These are phyloP conservation scores for Venturia effusa DNA, from an alignment of 2,329 filamentous ascomycete species.

Conservation along the genomic window DNA sequence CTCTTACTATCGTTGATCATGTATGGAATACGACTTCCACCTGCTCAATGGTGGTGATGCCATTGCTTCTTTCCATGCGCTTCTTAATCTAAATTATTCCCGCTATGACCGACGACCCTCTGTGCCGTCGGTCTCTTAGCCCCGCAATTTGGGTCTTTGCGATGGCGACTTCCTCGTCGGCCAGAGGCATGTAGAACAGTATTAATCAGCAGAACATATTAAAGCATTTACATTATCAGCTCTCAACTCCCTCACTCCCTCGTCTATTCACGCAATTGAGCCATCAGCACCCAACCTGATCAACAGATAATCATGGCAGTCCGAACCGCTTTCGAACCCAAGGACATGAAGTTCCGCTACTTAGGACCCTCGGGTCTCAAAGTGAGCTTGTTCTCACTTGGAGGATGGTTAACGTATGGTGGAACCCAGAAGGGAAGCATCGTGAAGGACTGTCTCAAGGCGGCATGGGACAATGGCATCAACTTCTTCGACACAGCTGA, in stretches of 20 bases:
- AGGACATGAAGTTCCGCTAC: constrained; percentile 37
- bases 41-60: too few relatives aligned
- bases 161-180: too few relatives aligned
- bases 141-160: neutral
- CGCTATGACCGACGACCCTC: too few relatives aligned
- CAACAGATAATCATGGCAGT: constrained; percentile 11
- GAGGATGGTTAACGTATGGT: constrained; percentile 37
- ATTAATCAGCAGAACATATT: neutral
- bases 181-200: neutral
- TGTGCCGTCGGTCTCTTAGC: neutral
- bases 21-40: too few relatives aligned
- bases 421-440: constrained; percentile 39
- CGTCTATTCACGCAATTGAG: neutral
- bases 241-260: neutral
- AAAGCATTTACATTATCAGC: neutral
- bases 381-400: constrained; percentile 40
- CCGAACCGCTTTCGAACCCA: constrained; percentile 34
- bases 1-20: too few relatives aligned
- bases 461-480: constrained; percentile 39
- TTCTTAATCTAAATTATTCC: too few relatives aligned
- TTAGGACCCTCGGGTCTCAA: constrained; percentile 38
- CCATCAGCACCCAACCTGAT: neutral
- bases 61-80: too few relatives aligned
- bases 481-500: constrained; percentile 37
- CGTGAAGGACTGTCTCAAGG: constrained; percentile 40